A percentile compares a stretch with the other conserved stretches of the same genome.
These are phyloP conservation scores for Acanthamoeba royreba DNA, from an alignment of 208 protist species.

Conservation along the genomic window DNA sequence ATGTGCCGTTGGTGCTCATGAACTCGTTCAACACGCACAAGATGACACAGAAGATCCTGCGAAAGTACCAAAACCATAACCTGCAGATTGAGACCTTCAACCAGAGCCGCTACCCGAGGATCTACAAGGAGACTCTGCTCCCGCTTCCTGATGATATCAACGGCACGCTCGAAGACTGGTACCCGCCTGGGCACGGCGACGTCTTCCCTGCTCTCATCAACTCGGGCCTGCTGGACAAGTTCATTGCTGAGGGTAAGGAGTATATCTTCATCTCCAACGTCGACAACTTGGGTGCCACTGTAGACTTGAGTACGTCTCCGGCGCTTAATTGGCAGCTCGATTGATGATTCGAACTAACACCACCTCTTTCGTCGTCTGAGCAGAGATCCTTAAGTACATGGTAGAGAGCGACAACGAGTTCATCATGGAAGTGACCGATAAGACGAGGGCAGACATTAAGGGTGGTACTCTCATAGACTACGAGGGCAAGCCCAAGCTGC, in stretches of 20 bases:
- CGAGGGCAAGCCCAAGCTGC: constrained; percentile 71
- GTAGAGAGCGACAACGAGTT: constrained; percentile 83
- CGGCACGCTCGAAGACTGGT: constrained; percentile 21
- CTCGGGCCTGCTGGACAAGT: constrained; percentile 80
- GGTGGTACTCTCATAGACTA: constrained; percentile 87
- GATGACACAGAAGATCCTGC: constrained; percentile 85
- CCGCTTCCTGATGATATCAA: constrained; percentile 67
- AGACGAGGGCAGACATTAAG: constrained; percentile 87
- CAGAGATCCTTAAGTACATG: constrained; percentile 88
- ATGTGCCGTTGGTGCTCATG: constrained; percentile 97
- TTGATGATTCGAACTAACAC: neutral
- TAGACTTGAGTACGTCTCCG: constrained; percentile 71
- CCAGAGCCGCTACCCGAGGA: constrained; percentile 80
- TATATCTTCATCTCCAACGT: constrained; percentile 98
- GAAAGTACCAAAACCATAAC: constrained; percentile 73
- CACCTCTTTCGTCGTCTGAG: no score
- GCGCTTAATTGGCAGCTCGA: neutral
- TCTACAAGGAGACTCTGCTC: constrained; percentile 75
- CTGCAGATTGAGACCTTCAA: constrained; percentile 82
- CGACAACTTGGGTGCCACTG: constrained; percentile 98
- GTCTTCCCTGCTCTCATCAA: constrained; percentile 93
- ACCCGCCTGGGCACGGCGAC: constrained; percentile 98
- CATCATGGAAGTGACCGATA: constrained; percentile 89
- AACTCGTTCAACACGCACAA: constrained; percentile 97
- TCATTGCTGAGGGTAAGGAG: constrained; percentile 87